Conservation (phyloP, 2,329 filamentous ascomycete species). For the Ascocoryne sarcoides region DNA sequence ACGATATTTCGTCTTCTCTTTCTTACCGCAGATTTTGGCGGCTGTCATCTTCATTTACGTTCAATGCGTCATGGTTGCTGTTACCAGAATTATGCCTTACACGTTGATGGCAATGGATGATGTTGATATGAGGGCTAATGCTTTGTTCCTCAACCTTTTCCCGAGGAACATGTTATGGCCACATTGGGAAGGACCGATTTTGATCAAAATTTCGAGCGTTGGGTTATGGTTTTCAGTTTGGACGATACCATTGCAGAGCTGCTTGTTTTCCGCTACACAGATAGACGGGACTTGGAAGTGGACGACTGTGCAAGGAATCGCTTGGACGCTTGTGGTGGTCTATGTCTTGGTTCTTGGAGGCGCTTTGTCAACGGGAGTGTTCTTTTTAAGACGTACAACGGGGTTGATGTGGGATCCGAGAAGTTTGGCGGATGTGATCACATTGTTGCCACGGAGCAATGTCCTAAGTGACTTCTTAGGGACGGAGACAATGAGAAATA, state of each 20-base stretch:
- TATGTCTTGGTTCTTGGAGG: slow-evolving; percentile 61
- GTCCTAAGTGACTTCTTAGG: slow-evolving; percentile 62
- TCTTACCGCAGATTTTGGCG: slow-evolving; percentile 71
- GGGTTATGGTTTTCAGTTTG: slow-evolving; percentile 72
- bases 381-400: slow-evolving; percentile 57
- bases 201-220: slow-evolving; percentile 57
- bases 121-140: slow-evolving; percentile 48
- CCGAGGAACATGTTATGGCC: slow-evolving; percentile 61
- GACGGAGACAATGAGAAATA: slow-evolving; percentile 50
- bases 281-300: slow-evolving; percentile 61
- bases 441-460: slow-evolving; percentile 73
- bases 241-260: slow-evolving; percentile 72
- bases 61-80: slow-evolving; percentile 62
- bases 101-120: slow-evolving; percentile 62
- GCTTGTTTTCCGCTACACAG: slow-evolving; percentile 59
- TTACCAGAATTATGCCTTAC: slow-evolving; percentile 73
- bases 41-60: slow-evolving; percentile 66
- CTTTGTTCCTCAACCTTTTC: slow-evolving; percentile 54
- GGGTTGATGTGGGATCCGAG: slow-evolving; percentile 80
- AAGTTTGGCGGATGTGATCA: slow-evolving; percentile 72
- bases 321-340: slow-evolving; percentile 67
- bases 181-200: slow-evolving; percentile 55
- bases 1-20: slow-evolving; percentile 78
- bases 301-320: slow-evolving; percentile 67
- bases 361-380: slow-evolving; percentile 48